A percentile compares a stretch with the other conserved stretches of the same genome.
These are phyloP conservation scores for Metarhizium anisopliae DNA, from an alignment of 2,329 filamentous ascomycete species.

Conservation along the genomic window DNA sequence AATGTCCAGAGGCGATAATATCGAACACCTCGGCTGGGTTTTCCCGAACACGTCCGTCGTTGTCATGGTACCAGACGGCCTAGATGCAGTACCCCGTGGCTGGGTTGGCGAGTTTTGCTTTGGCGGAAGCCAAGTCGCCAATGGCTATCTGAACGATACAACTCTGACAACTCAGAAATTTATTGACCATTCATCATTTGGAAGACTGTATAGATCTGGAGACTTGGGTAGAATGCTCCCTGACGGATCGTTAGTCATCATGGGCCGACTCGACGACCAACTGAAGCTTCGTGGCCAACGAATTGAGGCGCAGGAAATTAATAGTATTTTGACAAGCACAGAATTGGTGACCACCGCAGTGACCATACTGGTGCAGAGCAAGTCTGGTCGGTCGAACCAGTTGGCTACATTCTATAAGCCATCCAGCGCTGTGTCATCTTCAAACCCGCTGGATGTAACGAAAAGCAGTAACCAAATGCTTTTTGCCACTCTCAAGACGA, in stretches of 20 bases:
- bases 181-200: slow-evolving; percentile 56
- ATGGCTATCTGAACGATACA: slow-evolving; percentile 62
- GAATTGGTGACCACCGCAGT: slow-evolving; percentile 49
- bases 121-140: slow-evolving; percentile 71
- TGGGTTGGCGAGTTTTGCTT: slow-evolving; percentile 79
- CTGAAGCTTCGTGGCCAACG: slow-evolving; percentile 74
- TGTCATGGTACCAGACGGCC: slow-evolving; percentile 39
- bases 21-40: slow-evolving; percentile 68
- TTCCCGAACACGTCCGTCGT: slow-evolving; percentile 70
- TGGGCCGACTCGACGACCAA: slow-evolving; percentile 68
- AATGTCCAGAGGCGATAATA: slow-evolving; percentile 47
- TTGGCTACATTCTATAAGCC: slow-evolving; percentile 65
- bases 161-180: slow-evolving; percentile 58
- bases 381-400: slow-evolving; percentile 33
- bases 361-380: slow-evolving; percentile 46
- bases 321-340: slow-evolving; percentile 47
- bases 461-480: slow-evolving; percentile 32
- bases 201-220: slow-evolving; percentile 72
- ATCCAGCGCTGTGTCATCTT: slow-evolving; percentile 12
- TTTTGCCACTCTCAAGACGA: slow-evolving; percentile 42
- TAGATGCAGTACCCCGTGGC: slow-evolving; percentile 55
- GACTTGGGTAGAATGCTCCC: slow-evolving; percentile 73
- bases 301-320: slow-evolving; percentile 72
- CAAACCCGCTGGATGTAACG: slow-evolving; percentile 29
- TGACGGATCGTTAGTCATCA: slow-evolving; percentile 65